phyloP scores from a whole-genome alignment of 139 green algal genomes.

The Micromonas pusilla region DNA sequence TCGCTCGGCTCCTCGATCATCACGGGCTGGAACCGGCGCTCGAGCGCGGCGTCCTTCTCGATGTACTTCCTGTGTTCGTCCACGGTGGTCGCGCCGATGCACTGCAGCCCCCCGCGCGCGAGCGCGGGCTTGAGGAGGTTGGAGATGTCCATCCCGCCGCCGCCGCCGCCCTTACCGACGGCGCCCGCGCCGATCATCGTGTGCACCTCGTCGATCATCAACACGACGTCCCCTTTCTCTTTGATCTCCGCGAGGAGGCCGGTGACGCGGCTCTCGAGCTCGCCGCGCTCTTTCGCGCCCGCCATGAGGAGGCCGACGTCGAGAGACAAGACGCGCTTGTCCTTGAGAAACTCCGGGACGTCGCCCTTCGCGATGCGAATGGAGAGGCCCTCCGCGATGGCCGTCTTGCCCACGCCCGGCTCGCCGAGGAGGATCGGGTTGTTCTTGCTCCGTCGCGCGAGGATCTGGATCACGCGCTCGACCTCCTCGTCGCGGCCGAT shows the following conservation, averaged over 20 bases:
- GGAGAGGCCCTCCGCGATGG: slow-evolving; percentile 78
- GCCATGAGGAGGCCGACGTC: slow-evolving; percentile 88
- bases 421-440: slow-evolving; percentile 97
- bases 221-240: slow-evolving; percentile 75
- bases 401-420: slow-evolving; percentile 68
- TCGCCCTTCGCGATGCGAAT: slow-evolving; percentile 58
- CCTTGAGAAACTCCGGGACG: slow-evolving; percentile 74
- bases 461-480: slow-evolving; percentile 78
- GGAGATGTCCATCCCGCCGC: slow-evolving; percentile 82
- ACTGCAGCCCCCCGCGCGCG: slow-evolving; percentile 65
- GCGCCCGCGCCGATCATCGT: slow-evolving; percentile 86
- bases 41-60: slow-evolving; percentile 88
- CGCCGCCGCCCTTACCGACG: slow-evolving; percentile 37
- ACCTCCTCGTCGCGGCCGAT: slow-evolving; percentile 86
- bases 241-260: slow-evolving; percentile 71
- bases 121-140: slow-evolving; percentile 91
- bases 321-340: slow-evolving; percentile 85
- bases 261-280: slow-evolving; percentile 91
- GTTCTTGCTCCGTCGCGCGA: slow-evolving; percentile 90
- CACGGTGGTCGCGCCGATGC: slow-evolving; percentile 55
- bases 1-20: slow-evolving; percentile 66
- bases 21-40: slow-evolving; percentile 92
- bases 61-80: slow-evolving; percentile 85
- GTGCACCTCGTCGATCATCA: slow-evolving; percentile 92
- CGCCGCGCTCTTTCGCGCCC: slow-evolving; percentile 85